Base-by-base conservation (phyloP, 2,329 filamentous ascomycete species). In the Laburnicola sp. region DNA sequence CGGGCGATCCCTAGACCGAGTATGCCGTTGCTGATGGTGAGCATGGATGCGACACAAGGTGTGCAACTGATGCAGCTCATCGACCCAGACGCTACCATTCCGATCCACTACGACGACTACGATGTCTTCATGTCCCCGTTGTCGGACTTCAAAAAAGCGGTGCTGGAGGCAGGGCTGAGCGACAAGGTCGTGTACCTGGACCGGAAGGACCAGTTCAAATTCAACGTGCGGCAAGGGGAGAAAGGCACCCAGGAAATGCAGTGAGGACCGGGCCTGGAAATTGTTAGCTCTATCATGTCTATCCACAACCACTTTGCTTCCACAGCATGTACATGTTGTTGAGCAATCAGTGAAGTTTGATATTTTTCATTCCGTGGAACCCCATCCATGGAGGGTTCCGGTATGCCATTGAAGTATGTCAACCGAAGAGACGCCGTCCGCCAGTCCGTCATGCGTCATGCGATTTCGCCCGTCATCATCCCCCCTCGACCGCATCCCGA, bases 1-100 rank as follows among this genome's bases (percentile, higher is more conserved):
- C 83, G 0, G 85, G 85, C 21, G 84, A 88, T 88, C 27, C 85
- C 85, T 0, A 77, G 79, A 0, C 82, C 83, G 0, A 75, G 76
- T 4, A 60, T 84, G 65, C 82, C 83, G 38, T 68, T 87, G 53
- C 51, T 87, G 23, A 87, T 87, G 84, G 82, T 87, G 2, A 87
- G 84, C 0, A 88, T 88, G 84, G 84, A 87, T 65, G 84, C 80
- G 22, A 75, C 79, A 62, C 82, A 86, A 66, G 84, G 84, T 0
- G 58, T 87, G 26, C 71, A 85, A 69, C 65, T 88, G 54, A 80
- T 88, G 65, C 72, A 76, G 58, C 58, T 87, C 50, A 78, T 88
- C 28, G 72, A 82, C 27, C 82, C 84, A 16, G 81, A 85, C 23
- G 49, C 86, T 43, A 86, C 82, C 4, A 82, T 88, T 38, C 84